Evolutionary conservation across 2,329 filamentous ascomycete species (phyloP).

Genomic region (Coniochaeta prunicola): DNA sequence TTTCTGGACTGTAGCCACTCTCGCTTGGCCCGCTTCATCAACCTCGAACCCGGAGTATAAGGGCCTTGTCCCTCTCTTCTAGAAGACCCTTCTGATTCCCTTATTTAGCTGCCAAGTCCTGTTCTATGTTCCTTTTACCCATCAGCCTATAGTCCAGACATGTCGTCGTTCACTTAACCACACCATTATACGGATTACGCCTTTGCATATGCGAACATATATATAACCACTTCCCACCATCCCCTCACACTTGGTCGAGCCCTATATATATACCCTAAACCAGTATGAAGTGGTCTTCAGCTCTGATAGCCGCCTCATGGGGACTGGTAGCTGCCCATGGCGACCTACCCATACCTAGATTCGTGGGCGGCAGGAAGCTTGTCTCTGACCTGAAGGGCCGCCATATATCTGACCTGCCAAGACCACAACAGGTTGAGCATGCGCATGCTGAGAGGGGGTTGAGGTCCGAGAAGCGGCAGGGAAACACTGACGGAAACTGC

Average conservation of each 20-base stretch:
- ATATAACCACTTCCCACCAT: constrained; percentile 2
- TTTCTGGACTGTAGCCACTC: not conserved
- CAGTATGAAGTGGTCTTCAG: constrained; percentile 17
- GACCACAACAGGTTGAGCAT: not conserved
- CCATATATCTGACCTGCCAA: not conserved
- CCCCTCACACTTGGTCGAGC: not conserved
- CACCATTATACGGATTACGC: not conserved
- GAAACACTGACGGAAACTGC: constrained; percentile 15
- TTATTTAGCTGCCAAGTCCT: not conserved
- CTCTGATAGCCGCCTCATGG: constrained; percentile 16
- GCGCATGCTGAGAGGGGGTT: not conserved
- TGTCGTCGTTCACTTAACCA: not conserved
- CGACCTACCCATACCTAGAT: constrained; percentile 16
- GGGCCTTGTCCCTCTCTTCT: not conserved
- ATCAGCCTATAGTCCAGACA: not conserved
- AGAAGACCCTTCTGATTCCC: not conserved
- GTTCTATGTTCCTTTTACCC: not conserved
- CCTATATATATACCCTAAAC: constrained; percentile 6
- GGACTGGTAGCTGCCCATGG: constrained; percentile 18
- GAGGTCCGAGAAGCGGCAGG: constrained; percentile 10
- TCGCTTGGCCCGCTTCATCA: not conserved
- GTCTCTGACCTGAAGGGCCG: constrained; percentile 13
- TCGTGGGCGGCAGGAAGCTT: constrained; percentile 19
- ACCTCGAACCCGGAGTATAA: not conserved
- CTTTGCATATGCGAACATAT: not conserved